phyloP scores from a whole-genome alignment of 2,329 filamentous ascomycete species.

The Herpotrichia juniperi region DNA sequence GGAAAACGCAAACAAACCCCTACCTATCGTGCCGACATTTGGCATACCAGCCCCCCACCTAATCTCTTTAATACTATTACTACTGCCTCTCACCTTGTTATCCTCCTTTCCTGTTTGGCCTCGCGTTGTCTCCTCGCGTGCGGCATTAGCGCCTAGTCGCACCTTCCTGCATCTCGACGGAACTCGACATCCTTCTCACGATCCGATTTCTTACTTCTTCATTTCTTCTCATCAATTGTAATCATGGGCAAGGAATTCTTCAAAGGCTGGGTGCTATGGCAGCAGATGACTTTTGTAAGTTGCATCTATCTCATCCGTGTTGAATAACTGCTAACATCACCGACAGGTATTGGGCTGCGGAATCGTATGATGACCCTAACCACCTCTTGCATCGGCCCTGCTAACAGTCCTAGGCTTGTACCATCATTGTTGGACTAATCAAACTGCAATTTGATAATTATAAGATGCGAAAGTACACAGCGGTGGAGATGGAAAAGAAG shows the following conservation, averaged over 20 bases:
- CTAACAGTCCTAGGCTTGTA: slow-evolving; percentile 57
- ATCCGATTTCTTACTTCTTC: slow-evolving; percentile 10
- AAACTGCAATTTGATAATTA: slow-evolving; percentile 63
- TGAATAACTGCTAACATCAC: slow-evolving; percentile 28
- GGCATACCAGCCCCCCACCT: neutral
- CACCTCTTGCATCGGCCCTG: slow-evolving; percentile 8
- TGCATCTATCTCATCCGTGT: slow-evolving; percentile 1
- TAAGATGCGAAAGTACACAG: slow-evolving; percentile 50
- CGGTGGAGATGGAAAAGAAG: slow-evolving; percentile 43
- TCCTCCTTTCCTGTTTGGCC: neutral
- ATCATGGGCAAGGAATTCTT: slow-evolving; percentile 50
- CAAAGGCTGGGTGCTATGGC: slow-evolving; percentile 75
- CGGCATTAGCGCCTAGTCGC: slow-evolving; percentile 9
- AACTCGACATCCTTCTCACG: slow-evolving; percentile 19
- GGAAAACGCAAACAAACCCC: slow-evolving; percentile 5
- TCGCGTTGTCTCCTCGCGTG: neutral
- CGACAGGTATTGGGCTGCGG: slow-evolving; percentile 72
- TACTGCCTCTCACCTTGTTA: neutral
- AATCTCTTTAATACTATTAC: neutral
- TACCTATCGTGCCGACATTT: slow-evolving; percentile 5
- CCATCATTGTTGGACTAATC: slow-evolving; percentile 70
- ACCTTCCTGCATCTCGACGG: slow-evolving; percentile 21
- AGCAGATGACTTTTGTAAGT: slow-evolving; percentile 88
- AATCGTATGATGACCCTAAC: slow-evolving; percentile 58
- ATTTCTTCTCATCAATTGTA: slow-evolving; percentile 20